Evolutionary conservation across 2,329 filamentous ascomycete genomes (phyloP).

Genomic region (Arthroderma sp.): DNA sequence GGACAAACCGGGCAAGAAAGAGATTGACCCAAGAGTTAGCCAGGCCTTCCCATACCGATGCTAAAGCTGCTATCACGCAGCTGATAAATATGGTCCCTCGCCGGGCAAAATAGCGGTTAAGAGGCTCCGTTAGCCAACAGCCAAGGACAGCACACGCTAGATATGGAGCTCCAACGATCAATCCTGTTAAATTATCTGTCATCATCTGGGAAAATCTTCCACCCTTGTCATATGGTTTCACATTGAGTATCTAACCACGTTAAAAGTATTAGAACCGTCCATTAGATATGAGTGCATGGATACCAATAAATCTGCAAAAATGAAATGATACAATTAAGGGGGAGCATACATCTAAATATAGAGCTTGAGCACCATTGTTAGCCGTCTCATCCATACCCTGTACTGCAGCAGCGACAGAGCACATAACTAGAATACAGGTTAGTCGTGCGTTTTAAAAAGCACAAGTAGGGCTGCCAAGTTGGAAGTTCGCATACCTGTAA

Average conservation of each 20-base stretch:
- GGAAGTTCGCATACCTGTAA: slow-evolving; percentile 19
- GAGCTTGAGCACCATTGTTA: slow-evolving; percentile 34
- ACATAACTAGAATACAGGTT: slow-evolving; percentile 26
- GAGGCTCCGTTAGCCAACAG: slow-evolving; percentile 37
- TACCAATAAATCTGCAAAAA: not conserved
- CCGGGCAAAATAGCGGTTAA: slow-evolving; percentile 32
- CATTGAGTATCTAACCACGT: slow-evolving; percentile 5
- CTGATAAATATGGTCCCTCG: slow-evolving; percentile 34
- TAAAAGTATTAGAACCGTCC: not conserved
- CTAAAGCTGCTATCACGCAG: slow-evolving; percentile 29
- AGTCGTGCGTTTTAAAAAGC: not conserved
- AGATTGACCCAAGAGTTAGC: slow-evolving; percentile 31
- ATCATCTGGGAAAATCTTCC: slow-evolving; percentile 15
- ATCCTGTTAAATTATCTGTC: slow-evolving; percentile 26
- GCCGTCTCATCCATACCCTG: slow-evolving; percentile 41
- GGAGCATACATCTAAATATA: slow-evolving; percentile 19
- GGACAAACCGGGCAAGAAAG: slow-evolving; percentile 29
- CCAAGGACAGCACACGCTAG: slow-evolving; percentile 32
- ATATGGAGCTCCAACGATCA: slow-evolving; percentile 34
- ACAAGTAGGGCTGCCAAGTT: slow-evolving; percentile 1
- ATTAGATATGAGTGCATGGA: not conserved
- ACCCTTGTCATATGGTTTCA: slow-evolving; percentile 4
- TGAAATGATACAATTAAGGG: too few species aligned
- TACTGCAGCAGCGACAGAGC: slow-evolving; percentile 41
- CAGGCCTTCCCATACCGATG: slow-evolving; percentile 31